Evolutionary conservation across 1,284 basidiomycete species (phyloP).

Genomic region (Melampsora abietis-canadensis): DNA sequence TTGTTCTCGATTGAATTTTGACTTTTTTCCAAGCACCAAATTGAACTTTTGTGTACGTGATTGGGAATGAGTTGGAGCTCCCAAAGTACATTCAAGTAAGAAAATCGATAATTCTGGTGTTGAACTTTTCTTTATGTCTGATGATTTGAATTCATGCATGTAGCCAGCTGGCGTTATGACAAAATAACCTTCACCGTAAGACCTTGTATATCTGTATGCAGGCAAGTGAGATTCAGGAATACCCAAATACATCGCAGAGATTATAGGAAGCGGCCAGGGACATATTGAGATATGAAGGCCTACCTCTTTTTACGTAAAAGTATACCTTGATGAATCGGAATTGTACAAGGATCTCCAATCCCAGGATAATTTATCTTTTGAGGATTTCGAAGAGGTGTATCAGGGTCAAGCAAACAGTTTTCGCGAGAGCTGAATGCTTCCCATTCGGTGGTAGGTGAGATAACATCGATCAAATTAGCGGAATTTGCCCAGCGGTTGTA

Average conservation of each 20-base stretch:
- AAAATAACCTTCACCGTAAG: constrained; percentile 70
- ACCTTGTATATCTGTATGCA: not conserved
- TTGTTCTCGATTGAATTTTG: constrained; percentile 56
- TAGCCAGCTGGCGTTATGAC: constrained; percentile 93
- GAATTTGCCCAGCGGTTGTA: constrained; percentile 77
- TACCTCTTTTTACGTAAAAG: constrained; percentile 96
- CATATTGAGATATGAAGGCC: constrained; percentile 58
- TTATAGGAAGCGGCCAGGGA: constrained; percentile 63
- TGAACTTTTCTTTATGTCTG: constrained; percentile 52
- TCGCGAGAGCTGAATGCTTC: constrained; percentile 91
- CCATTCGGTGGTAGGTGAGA: constrained; percentile 93
- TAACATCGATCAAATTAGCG: constrained; percentile 72
- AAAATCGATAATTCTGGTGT: constrained; percentile 53
- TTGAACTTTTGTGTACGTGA: constrained; percentile 54
- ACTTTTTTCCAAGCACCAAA: constrained; percentile 48
- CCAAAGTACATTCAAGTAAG: constrained; percentile 54
- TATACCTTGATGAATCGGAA: constrained; percentile 82
- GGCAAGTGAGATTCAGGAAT: not conserved
- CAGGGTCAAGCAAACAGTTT: constrained; percentile 94
- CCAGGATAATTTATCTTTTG: constrained; percentile 77
- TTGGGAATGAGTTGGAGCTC: constrained; percentile 52
- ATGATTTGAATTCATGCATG: constrained; percentile 59
- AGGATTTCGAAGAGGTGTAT: constrained; percentile 68
- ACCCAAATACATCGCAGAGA: constrained; percentile 46
- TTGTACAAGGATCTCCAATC: constrained; percentile 85